A percentile compares a stretch with the other conserved stretches of the same genome.
These are phyloP conservation scores for Cordyceps cateniannulata DNA, from an alignment of 2,329 filamentous ascomycete genomes.

Conservation along the genomic window DNA sequence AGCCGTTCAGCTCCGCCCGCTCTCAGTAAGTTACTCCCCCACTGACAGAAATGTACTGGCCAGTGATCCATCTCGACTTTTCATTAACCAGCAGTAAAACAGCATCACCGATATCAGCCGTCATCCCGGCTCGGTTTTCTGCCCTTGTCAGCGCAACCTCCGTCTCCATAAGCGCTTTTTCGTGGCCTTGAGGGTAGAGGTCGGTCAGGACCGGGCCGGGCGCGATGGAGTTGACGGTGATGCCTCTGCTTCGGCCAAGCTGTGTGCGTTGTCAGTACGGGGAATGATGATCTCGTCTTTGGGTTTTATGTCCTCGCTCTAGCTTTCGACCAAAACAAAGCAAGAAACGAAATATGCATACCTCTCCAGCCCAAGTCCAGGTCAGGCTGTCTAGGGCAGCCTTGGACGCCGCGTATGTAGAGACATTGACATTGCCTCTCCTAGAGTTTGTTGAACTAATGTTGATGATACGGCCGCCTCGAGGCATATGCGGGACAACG, in stretches of 20 bases:
- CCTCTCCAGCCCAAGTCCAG: conserved; percentile 26
- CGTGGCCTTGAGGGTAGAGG: conserved; percentile 14
- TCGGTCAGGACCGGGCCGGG: conserved; percentile 35
- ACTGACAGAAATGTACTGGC: conserved; percentile 33
- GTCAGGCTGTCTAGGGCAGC: conserved; percentile 31
- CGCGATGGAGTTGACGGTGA: conserved; percentile 37
- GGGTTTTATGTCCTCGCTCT: no score
- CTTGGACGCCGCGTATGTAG: conserved; percentile 22
- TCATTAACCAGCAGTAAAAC: conserved; percentile 32
- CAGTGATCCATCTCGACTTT: conserved; percentile 38
- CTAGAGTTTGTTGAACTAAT: conserved; percentile 18
- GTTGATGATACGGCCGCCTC: conserved; percentile 23
- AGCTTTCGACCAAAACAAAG: neutral
- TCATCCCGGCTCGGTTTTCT: conserved; percentile 27
- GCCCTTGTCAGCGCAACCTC: conserved; percentile 24
- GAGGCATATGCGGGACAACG: conserved; percentile 28
- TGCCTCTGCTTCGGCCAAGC: conserved; percentile 30
- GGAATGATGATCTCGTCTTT: neutral
- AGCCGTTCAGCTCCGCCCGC: neutral
- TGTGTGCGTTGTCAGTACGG: conserved; percentile 10
- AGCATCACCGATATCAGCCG: conserved; percentile 36
- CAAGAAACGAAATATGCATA: conserved; percentile 10
- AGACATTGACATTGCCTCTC: conserved; percentile 13
- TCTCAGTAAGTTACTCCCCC: conserved; percentile 24
- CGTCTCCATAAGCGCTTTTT: conserved; percentile 16